These are phyloP conservation scores for Thelonectria olida DNA, from an alignment of 2,329 filamentous ascomycete species.

Conservation along the genomic window DNA sequence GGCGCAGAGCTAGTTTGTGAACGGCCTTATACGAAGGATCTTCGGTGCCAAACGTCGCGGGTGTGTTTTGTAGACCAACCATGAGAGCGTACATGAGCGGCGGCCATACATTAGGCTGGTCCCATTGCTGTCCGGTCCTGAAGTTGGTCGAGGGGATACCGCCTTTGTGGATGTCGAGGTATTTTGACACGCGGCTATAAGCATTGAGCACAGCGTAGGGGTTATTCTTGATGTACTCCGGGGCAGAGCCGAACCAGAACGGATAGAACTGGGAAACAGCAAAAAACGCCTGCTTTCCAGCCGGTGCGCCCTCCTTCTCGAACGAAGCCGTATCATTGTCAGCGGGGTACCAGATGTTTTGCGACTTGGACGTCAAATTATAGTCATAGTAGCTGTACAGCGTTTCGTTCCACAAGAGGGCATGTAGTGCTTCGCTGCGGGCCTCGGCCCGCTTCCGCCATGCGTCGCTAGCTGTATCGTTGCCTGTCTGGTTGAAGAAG, in stretches of 20 bases:
- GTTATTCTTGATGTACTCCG: constrained; percentile 64
- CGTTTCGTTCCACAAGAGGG: constrained; percentile 71
- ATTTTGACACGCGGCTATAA: constrained; percentile 61
- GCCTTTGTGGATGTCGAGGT: constrained; percentile 62
- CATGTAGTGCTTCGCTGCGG: constrained; percentile 70
- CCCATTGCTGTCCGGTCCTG: constrained; percentile 72
- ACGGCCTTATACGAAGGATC: constrained; percentile 64
- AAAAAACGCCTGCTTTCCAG: constrained; percentile 66
- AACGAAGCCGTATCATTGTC: constrained; percentile 52
- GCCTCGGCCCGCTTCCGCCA: constrained; percentile 61
- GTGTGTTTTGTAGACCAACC: constrained; percentile 67
- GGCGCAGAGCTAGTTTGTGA: constrained; percentile 63
- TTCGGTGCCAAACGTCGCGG: constrained; percentile 61
- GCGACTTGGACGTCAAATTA: constrained; percentile 67
- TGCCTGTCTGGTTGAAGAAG: constrained; percentile 62
- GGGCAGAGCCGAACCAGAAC: constrained; percentile 75
- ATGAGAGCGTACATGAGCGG: constrained; percentile 73
- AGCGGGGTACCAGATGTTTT: constrained; percentile 62
- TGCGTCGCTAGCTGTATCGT: constrained; percentile 56
- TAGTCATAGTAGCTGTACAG: constrained; percentile 74
- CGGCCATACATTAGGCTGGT: constrained; percentile 76
- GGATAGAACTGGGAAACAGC: constrained; percentile 70
- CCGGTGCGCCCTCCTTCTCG: constrained; percentile 55
- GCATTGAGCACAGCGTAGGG: constrained; percentile 64
- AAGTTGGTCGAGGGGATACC: constrained; percentile 72